Evolutionary conservation across 2,329 filamentous ascomycete species (phyloP).

Genomic region (Monilinia fructigena): DNA sequence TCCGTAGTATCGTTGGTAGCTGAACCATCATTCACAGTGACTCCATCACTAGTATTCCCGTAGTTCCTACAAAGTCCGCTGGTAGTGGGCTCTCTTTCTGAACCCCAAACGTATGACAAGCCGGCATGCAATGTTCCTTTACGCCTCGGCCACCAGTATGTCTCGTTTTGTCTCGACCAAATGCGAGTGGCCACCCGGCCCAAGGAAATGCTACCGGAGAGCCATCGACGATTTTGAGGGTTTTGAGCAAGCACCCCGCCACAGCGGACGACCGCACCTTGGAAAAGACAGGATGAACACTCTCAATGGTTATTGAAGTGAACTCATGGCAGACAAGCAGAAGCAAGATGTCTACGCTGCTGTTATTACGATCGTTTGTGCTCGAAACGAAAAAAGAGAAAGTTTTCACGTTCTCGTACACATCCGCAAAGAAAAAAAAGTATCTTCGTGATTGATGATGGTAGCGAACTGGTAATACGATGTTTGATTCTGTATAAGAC

Average conservation of each 20-base stretch:
- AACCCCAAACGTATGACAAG: constrained; percentile 7
- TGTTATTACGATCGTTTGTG: not conserved
- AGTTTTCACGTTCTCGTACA: constrained; percentile 21
- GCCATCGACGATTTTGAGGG: constrained; percentile 44
- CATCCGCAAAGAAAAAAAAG: constrained; percentile 22
- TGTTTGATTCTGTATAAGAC: not conserved
- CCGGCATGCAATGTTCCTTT: constrained; percentile 24
- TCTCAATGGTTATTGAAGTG: constrained; percentile 36
- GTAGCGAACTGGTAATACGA: not conserved
- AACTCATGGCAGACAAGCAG: constrained; percentile 41
- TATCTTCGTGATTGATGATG: not conserved
- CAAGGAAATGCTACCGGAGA: constrained; percentile 42
- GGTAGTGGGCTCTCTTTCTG: constrained; percentile 3
- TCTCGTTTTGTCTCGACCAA: constrained; percentile 29
- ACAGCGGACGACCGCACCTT: constrained; percentile 43
- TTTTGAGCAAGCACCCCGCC: constrained; percentile 47
- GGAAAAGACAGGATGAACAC: constrained; percentile 47
- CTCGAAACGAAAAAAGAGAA: constrained; percentile 10
- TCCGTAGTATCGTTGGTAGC: not conserved
- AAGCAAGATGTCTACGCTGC: constrained; percentile 24
- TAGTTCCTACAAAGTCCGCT: constrained; percentile 9
- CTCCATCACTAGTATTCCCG: constrained; percentile 1
- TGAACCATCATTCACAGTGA: not conserved
- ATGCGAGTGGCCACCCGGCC: constrained; percentile 45
- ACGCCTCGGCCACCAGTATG: constrained; percentile 36